Conservation (phyloP, 345 rosid genomes). For the Brassica incana region DNA sequence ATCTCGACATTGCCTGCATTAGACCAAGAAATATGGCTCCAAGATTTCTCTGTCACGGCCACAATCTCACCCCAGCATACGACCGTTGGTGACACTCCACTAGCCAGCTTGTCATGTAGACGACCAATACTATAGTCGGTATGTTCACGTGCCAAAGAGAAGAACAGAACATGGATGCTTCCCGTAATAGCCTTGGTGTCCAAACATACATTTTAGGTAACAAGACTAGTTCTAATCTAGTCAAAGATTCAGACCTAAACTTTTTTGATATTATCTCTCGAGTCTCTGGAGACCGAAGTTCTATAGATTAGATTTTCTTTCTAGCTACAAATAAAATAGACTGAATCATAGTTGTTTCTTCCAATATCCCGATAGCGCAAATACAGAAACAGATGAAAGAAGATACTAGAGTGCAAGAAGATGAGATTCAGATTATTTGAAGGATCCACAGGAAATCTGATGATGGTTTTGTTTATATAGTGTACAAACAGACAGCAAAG, state of each 20-base stretch:
- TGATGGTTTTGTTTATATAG: constrained; percentile 13
- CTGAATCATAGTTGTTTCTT: neutral
- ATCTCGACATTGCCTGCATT: constrained; percentile 52
- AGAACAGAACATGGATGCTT: constrained; percentile 9
- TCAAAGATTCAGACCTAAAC: constrained; percentile 14
- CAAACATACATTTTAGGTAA: constrained; percentile 24
- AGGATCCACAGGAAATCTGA: constrained; percentile 11
- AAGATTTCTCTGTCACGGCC: constrained; percentile 54
- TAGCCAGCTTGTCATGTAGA: constrained; percentile 47
- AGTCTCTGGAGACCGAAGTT: neutral
- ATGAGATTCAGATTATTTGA: constrained; percentile 12
- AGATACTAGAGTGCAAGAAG: neutral
- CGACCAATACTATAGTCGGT: neutral
- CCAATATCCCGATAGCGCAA: neutral
- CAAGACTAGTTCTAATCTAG: constrained; percentile 10
- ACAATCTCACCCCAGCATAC: constrained; percentile 61
- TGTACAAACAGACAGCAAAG: constrained; percentile 35
- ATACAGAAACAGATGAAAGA: neutral
- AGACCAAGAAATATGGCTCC: constrained; percentile 79
- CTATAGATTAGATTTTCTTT: neutral
- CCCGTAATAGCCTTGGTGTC: constrained; percentile 14
- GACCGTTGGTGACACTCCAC: constrained; percentile 77
- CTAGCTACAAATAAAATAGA: neutral
- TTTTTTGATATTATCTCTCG: neutral
- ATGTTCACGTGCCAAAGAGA: neutral